phyloP scores from a whole-genome alignment of 106 monocot genomes.

The Dendrobium huoshanense region DNA sequence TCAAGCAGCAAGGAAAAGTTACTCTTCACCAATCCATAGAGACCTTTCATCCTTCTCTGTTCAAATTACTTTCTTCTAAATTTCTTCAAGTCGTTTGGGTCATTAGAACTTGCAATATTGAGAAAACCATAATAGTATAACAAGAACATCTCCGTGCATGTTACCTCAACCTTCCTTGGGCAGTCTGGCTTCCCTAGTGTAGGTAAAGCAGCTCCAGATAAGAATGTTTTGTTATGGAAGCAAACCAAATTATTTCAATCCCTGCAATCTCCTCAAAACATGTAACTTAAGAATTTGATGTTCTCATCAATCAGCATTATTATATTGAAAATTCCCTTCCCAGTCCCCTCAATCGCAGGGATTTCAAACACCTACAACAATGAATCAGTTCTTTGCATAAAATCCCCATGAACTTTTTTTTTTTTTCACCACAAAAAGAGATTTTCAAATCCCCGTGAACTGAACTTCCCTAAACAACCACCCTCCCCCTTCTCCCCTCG shows the following conservation, averaged over 20 bases:
- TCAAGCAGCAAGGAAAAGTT: too few species aligned
- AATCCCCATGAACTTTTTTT: too few species aligned
- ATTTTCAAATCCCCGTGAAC: neutral
- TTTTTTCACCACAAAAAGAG: neutral
- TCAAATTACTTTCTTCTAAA: too few species aligned
- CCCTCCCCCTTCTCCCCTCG: neutral
- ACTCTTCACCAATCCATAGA: too few species aligned
- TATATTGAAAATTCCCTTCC: neutral
- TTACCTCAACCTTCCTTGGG: neutral
- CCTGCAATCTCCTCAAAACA: neutral
- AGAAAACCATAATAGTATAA: neutral
- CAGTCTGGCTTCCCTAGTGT: neutral
- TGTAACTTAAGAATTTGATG: neutral
- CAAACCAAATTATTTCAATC: neutral
- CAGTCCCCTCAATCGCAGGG: neutral
- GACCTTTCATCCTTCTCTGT: too few species aligned
- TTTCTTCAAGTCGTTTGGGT: too few species aligned
- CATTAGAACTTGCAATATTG: too few species aligned
- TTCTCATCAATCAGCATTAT: neutral
- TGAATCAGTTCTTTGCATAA: too few species aligned
- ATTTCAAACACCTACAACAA: neutral
- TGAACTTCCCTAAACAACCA: neutral
- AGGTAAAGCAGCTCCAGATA: neutral
- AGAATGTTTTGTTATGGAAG: neutral
- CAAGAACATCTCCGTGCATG: neutral